phyloP scores from a whole-genome alignment of 73 alveolate species.

The Effrenium voratum region DNA sequence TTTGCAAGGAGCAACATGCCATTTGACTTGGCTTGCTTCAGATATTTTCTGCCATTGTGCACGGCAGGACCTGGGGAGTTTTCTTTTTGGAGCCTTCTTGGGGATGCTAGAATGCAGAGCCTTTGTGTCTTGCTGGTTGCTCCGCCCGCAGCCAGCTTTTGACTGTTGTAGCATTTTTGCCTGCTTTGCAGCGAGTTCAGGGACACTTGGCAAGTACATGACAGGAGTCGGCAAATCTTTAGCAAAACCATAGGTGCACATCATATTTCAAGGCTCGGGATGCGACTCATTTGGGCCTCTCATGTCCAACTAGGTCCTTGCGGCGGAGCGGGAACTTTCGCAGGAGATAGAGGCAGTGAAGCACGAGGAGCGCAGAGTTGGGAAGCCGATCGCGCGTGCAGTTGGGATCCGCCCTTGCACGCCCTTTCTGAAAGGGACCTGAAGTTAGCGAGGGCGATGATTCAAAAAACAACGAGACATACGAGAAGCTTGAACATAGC shows the following conservation, averaged over 20 bases:
- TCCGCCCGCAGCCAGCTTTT: too few species aligned
- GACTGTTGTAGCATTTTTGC: too few species aligned
- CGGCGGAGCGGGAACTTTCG: conserved; percentile 92
- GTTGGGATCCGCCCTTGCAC: not conserved
- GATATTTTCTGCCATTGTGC: too few species aligned
- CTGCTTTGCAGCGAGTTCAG: too few species aligned
- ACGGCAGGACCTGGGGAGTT: too few species aligned
- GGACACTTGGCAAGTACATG: too few species aligned
- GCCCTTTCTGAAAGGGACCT: not conserved
- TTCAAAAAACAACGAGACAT: not conserved
- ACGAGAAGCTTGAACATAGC: not conserved
- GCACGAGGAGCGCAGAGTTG: conserved; percentile 5
- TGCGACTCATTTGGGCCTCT: not conserved
- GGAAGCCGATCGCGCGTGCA: not conserved
- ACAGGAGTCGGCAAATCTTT: too few species aligned
- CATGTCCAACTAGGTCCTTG: conserved; percentile 13
- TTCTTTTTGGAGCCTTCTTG: too few species aligned
- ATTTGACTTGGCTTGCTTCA: too few species aligned
- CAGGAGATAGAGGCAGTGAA: conserved; percentile 77
- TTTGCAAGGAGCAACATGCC: not conserved
- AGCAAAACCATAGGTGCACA: not conserved
- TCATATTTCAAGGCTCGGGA: not conserved
- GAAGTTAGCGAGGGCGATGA: not conserved
- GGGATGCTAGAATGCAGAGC: too few species aligned
- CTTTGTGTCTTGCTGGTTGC: too few species aligned